Percentiles rank a stretch among this genome's conserved stretches.
These are phyloP conservation scores for Xylaria sp. DNA, from an alignment of 2,329 filamentous ascomycete species.

Conservation along the genomic window DNA sequence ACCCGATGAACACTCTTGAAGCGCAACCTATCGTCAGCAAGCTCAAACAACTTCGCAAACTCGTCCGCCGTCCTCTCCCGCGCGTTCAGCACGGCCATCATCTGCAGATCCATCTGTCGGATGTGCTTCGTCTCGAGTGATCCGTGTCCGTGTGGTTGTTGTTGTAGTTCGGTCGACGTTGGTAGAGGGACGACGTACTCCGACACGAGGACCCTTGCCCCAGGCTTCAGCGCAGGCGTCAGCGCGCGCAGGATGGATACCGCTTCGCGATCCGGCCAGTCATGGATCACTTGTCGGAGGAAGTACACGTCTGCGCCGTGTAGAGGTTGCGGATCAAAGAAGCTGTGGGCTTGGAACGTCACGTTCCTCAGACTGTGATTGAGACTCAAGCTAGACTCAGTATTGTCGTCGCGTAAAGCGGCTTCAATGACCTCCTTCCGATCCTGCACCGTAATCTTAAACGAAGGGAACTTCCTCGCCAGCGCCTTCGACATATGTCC, in stretches of 20 bases:
- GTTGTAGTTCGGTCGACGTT: too few relatives aligned
- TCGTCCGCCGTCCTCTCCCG: slow-evolving; percentile 21
- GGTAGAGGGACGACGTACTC: slow-evolving; percentile 14
- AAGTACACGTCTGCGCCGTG: slow-evolving; percentile 27
- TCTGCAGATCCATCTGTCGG: slow-evolving; percentile 28
- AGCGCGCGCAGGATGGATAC: slow-evolving; percentile 15
- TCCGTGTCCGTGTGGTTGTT: too few relatives aligned
- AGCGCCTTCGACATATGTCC: slow-evolving; percentile 14
- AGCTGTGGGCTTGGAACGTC: slow-evolving; percentile 12
- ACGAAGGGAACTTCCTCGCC: background rate
- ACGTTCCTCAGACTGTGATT: background rate
- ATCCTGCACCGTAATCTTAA: slow-evolving; percentile 8
- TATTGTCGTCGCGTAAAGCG: background rate
- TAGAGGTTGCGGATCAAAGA: slow-evolving; percentile 7
- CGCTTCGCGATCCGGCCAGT: slow-evolving; percentile 16
- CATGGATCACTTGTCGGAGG: slow-evolving; percentile 18
- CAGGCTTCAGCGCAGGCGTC: slow-evolving; percentile 18
- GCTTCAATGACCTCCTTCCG: slow-evolving; percentile 1
- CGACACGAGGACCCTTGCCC: slow-evolving; percentile 12
- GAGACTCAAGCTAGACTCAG: background rate
- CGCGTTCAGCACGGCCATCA: slow-evolving; percentile 25
- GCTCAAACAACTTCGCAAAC: slow-evolving; percentile 10
- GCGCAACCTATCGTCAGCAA: slow-evolving; percentile 4
- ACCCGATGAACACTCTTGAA: slow-evolving; percentile 15
- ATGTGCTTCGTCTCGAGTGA: slow-evolving; percentile 20